phyloP scores from a whole-genome alignment of 805 yeast genomes.

The Priceomyces castillae region DNA sequence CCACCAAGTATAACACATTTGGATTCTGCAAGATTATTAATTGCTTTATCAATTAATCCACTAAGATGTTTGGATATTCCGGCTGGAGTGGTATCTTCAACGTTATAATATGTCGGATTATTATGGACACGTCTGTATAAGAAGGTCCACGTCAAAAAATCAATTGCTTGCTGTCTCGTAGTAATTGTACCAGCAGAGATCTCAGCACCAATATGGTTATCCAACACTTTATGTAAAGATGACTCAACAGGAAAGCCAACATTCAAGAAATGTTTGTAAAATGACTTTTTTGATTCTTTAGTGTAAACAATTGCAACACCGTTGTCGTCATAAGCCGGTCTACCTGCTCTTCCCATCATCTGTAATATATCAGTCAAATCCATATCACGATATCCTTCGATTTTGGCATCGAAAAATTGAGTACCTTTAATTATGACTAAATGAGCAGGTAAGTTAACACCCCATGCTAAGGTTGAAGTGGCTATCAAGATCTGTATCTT shows the following conservation, averaged over 20 bases:
- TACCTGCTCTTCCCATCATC: constrained; percentile 85
- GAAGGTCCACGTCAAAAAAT: constrained; percentile 75
- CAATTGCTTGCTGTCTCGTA: constrained; percentile 66
- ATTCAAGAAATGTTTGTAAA: constrained; percentile 74
- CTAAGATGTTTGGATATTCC: constrained; percentile 61
- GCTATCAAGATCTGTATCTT: constrained; percentile 73
- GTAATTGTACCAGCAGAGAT: constrained; percentile 66
- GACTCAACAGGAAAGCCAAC: constrained; percentile 84
- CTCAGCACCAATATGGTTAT: constrained; percentile 79
- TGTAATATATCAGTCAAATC: constrained; percentile 78
- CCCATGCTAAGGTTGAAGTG: constrained; percentile 86
- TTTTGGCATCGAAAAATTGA: constrained; percentile 58
- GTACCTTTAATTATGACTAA: constrained; percentile 78
- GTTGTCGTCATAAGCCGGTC: constrained; percentile 76
- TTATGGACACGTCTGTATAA: constrained; percentile 70
- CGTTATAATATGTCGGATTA: constrained; percentile 74
- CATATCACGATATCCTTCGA: constrained; percentile 75
- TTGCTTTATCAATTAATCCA: constrained; percentile 63
- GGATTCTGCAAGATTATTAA: constrained; percentile 66
- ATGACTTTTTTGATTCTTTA: constrained; percentile 68
- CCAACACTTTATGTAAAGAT: constrained; percentile 72
- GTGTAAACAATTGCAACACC: constrained; percentile 78
- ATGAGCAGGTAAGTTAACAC: constrained; percentile 80
- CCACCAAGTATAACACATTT: constrained; percentile 58
- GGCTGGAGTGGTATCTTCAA: constrained; percentile 54